Percentiles rank a stretch among this genome's conserved stretches.
phyloP scores from a whole-genome alignment of 2,329 filamentous ascomycete species.

The Daldinia sp. region DNA sequence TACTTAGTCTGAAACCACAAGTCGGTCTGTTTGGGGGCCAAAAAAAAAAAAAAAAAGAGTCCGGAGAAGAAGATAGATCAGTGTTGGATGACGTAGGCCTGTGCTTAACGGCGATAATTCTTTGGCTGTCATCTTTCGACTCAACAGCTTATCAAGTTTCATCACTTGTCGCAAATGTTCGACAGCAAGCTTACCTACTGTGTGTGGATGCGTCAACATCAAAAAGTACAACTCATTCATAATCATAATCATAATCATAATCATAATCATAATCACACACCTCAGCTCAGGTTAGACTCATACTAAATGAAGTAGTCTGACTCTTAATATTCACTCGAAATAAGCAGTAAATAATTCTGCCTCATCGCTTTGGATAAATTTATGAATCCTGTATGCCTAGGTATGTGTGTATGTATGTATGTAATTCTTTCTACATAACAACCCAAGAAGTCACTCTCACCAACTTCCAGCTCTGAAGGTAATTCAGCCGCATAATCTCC shows the following conservation, averaged over 20 bases:
- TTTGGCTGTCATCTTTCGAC: no score
- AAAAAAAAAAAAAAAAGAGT: not conserved
- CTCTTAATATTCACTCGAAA: not conserved
- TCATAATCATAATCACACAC: not conserved
- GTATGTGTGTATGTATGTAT: not conserved
- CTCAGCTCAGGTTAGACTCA: not conserved
- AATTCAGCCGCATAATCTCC: conserved; percentile 19
- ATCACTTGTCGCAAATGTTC: not conserved
- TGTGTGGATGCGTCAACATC: not conserved
- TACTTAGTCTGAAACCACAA: not conserved
- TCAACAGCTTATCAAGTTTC: not conserved
- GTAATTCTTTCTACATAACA: not conserved
- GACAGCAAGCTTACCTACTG: not conserved
- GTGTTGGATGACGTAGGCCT: not conserved
- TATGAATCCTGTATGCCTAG: not conserved
- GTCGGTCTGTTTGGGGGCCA: not conserved
- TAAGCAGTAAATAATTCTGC: not conserved
- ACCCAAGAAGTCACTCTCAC: not conserved
- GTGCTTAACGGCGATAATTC: not conserved
- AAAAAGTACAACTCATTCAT: conserved; percentile 1
- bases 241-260: not conserved
- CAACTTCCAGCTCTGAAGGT: not conserved
- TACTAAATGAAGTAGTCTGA: not conserved
- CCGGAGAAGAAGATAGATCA: not conserved
- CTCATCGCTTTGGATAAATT: not conserved